A percentile compares a stretch with the other conserved stretches of the same genome.
Evolutionary conservation across 1,284 basidiomycete genomes (phyloP).

Genomic region (Ceratobasidium sp.): DNA sequence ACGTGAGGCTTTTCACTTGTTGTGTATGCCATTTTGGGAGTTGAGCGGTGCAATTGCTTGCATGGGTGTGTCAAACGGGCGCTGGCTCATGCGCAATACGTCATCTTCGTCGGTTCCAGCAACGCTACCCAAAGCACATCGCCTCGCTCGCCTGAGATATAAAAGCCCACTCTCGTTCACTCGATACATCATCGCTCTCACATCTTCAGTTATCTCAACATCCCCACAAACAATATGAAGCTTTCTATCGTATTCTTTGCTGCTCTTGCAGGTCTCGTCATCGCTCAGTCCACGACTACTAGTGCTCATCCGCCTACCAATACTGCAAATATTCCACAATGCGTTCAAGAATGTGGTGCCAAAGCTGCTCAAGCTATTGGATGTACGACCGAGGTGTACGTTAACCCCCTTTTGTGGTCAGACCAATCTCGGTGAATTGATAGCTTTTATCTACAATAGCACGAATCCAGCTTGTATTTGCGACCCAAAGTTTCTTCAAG

Average conservation of each 20-base stretch:
- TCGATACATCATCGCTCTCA: not conserved
- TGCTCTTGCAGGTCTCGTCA: not conserved
- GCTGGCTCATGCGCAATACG: no score
- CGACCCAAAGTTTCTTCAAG: not conserved
- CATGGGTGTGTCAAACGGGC: not conserved
- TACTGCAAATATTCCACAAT: not conserved
- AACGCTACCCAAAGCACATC: not conserved
- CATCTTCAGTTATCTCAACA: not conserved
- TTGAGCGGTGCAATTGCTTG: not conserved
- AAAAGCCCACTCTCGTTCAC: not conserved
- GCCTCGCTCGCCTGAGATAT: not conserved
- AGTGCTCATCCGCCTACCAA: not conserved
- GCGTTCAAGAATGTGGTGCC: not conserved
- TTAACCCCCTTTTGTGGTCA: not conserved
- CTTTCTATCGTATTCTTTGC: not conserved
- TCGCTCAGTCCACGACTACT: not conserved
- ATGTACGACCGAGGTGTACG: slow-evolving; percentile 9
- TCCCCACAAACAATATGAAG: not conserved
- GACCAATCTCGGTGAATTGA: not conserved
- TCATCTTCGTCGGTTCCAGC: not conserved
- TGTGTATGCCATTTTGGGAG: not conserved
- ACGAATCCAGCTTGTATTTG: slow-evolving; percentile 7
- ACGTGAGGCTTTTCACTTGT: no score
- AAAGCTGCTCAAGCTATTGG: not conserved
- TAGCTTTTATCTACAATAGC: not conserved